Conservation (phyloP, 2,329 filamentous ascomycete species). For the Apiospora saccharicola region DNA sequence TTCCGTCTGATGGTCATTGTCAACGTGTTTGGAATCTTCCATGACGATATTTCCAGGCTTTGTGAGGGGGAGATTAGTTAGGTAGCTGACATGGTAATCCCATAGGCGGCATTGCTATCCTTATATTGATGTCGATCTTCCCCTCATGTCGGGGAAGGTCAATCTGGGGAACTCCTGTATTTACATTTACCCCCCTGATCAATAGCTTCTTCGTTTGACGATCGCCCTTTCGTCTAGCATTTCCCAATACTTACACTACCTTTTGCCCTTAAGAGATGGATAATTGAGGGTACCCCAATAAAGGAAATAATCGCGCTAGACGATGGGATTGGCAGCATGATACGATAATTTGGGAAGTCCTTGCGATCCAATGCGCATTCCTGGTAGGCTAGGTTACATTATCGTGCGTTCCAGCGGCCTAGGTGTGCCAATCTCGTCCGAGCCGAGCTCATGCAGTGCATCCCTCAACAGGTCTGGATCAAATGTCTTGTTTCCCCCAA, state of each 20-base stretch:
- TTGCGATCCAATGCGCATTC: too few species aligned
- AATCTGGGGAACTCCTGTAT: neutral
- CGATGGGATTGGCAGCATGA: neutral
- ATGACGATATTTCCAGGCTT: neutral
- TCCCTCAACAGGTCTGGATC: neutral
- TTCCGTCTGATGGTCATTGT: too few species aligned
- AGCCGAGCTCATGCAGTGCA: too few species aligned
- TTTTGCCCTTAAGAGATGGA: neutral
- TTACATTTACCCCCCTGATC: neutral
- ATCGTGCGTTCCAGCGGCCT: too few species aligned
- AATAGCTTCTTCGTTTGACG: neutral
- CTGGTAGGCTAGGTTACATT: too few species aligned
- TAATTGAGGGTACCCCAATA: neutral
- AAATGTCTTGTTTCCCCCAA: neutral
- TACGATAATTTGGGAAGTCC: neutral
- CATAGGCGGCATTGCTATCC: neutral
- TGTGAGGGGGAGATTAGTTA: neutral
- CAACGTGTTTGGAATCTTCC: neutral
- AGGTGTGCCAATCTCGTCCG: too few species aligned
- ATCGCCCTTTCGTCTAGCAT: neutral
- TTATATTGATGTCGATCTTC: neutral
- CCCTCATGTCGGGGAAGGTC: neutral
- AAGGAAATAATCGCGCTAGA: neutral
- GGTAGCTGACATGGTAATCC: neutral
- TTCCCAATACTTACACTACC: neutral